A percentile compares a stretch with the other conserved stretches of the same genome.
These are phyloP conservation scores for Sporothrix dimorphospora DNA, from an alignment of 2,329 filamentous ascomycete genomes.

Conservation along the genomic window DNA sequence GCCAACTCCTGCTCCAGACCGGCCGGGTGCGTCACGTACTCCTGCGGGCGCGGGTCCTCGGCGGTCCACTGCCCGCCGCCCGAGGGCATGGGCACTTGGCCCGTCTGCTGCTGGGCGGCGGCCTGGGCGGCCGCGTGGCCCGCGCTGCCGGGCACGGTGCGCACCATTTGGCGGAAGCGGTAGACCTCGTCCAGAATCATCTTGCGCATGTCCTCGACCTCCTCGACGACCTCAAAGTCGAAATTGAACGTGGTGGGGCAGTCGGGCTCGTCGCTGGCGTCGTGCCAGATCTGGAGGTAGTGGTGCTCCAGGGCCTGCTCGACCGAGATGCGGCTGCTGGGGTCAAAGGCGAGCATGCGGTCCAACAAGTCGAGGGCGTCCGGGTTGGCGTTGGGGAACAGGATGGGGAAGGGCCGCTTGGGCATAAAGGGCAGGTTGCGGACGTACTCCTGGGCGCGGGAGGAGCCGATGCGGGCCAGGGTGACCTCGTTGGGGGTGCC, in stretches of 20 bases:
- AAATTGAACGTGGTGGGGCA: conserved; percentile 97
- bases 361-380: conserved; percentile 94
- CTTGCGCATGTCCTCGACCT: conserved; percentile 90
- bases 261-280: conserved; percentile 90
- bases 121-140: conserved; percentile 33
- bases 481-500: conserved; percentile 97
- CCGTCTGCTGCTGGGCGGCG: conserved; percentile 41
- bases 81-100: conserved; percentile 57
- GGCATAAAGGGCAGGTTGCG: conserved; percentile 94
- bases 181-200: conserved; percentile 97
- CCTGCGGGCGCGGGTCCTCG: conserved; percentile 63
- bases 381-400: conserved; percentile 94
- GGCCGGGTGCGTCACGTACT: conserved; percentile 54
- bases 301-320: conserved; percentile 95
- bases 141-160: conserved; percentile 51
- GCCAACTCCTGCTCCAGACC: conserved; percentile 64
- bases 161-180: conserved; percentile 72
- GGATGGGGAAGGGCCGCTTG: conserved; percentile 83
- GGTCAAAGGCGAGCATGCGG: conserved; percentile 97
- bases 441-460: conserved; percentile 96
- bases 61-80: conserved; percentile 59
- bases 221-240: conserved; percentile 96
- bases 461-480: conserved; percentile 88
- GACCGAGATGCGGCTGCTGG: conserved; percentile 87
- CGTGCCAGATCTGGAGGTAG: conserved; percentile 98